phyloP scores from a whole-genome alignment of 1,284 basidiomycete species.

The Leccinum pachyderme region DNA sequence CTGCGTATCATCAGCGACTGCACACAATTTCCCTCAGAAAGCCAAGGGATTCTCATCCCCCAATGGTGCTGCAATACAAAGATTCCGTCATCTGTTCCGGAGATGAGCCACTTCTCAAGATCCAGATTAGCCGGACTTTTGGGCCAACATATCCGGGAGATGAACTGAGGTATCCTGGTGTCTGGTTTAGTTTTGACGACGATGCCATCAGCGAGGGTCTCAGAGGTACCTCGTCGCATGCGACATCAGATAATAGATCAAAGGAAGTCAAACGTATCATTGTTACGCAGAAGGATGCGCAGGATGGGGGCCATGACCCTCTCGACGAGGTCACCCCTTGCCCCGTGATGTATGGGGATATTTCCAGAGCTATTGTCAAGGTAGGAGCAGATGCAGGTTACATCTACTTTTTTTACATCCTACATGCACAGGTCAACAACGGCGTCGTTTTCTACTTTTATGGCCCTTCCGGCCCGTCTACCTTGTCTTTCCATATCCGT shows the following conservation, averaged over 20 bases:
- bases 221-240: constrained; percentile 39
- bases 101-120: constrained; percentile 59
- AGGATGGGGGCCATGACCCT: constrained; percentile 57
- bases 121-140: constrained; percentile 70
- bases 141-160: constrained; percentile 85
- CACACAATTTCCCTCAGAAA: constrained; percentile 71
- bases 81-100: constrained; percentile 58
- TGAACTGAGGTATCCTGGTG: constrained; percentile 76
- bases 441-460: constrained; percentile 71
- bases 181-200: constrained; percentile 78
- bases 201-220: constrained; percentile 54
- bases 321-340: constrained; percentile 67
- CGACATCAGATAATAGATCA: constrained; percentile 50
- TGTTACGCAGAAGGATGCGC: constrained; percentile 61
- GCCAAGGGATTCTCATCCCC: constrained; percentile 60
- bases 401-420: background rate
- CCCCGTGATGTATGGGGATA: constrained; percentile 65
- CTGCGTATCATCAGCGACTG: constrained; percentile 70
- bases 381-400: constrained; percentile 34
- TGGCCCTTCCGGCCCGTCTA: constrained; percentile 42
- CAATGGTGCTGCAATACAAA: constrained; percentile 69
- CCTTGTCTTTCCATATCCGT: constrained; percentile 54
- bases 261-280: constrained; percentile 78
- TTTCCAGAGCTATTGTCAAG: constrained; percentile 65
- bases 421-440: constrained; percentile 57